Evolutionary conservation across 148 eudicot genomes (phyloP).

Genomic region (Rhododendron ferrugineum): DNA sequence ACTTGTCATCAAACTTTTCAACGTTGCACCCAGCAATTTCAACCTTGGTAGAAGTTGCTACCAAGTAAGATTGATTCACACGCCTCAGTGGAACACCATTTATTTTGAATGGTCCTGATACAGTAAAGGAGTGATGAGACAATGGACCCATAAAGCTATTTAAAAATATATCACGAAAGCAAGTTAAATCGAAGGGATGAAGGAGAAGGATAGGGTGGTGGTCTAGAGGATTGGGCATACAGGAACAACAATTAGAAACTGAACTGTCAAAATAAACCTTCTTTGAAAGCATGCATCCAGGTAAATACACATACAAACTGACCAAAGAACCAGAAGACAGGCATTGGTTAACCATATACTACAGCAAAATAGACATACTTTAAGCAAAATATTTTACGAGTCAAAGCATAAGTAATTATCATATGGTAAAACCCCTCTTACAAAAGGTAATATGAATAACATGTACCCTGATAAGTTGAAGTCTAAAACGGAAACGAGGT

Average conservation of each 20-base stretch:
- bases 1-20: slow-evolving; percentile 20
- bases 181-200: background rate
- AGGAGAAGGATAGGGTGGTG: background rate
- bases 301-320: background rate
- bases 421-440: background rate
- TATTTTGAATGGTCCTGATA: slow-evolving; percentile 19
- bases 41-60: slow-evolving; percentile 23
- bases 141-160: background rate
- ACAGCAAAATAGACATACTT: background rate
- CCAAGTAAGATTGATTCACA: slow-evolving; percentile 18
- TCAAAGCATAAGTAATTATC: background rate
- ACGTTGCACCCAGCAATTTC: slow-evolving; percentile 13
- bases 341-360: background rate
- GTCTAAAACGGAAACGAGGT: background rate
- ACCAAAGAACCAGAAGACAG: background rate
- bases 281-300: background rate
- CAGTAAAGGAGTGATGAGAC: background rate
- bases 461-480: background rate
- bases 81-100: slow-evolving; percentile 24
- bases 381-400: background rate
- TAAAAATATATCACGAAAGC: background rate
- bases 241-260: background rate
- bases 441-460: background rate
- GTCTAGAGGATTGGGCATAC: background rate
- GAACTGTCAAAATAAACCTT: background rate